Evolutionary conservation across 306 rosid species (phyloP).

Genomic region (Fragaria nilgerrensis): DNA sequence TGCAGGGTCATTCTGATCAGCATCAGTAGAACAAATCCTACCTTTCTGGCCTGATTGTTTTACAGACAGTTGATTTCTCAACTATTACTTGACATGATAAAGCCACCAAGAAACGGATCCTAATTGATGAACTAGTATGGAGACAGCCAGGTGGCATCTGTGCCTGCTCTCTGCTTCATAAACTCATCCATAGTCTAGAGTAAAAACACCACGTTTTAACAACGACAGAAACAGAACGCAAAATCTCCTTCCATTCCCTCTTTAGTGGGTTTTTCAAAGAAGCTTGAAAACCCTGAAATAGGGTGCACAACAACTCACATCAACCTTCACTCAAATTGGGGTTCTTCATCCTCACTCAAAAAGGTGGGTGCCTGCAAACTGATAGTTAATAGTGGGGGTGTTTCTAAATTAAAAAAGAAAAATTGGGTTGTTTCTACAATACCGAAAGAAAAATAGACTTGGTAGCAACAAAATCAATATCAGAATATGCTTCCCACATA

Average conservation of each 20-base stretch:
- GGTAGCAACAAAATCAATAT: constrained; percentile 7
- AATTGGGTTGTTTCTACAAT: too few species aligned
- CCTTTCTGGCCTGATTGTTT: background rate
- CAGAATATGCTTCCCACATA: background rate
- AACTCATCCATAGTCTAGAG: constrained; percentile 4
- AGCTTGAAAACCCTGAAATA: background rate
- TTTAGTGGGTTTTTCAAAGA: background rate
- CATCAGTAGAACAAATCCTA: background rate
- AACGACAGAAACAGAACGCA: background rate
- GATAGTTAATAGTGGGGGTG: background rate
- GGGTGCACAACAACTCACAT: background rate
- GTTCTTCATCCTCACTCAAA: background rate
- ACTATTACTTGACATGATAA: background rate
- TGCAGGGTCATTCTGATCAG: background rate
- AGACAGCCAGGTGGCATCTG: constrained; percentile 35
- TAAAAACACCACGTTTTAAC: background rate
- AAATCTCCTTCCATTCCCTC: background rate
- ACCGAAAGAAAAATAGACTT: too few species aligned
- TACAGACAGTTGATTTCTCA: background rate
- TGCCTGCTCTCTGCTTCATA: constrained; percentile 20
- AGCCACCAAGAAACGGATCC: background rate
- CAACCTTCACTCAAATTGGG: background rate
- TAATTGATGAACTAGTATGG: constrained; percentile 30
- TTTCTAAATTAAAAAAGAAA: background rate
- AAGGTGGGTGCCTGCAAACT: background rate